A percentile compares a stretch with the other conserved stretches of the same genome.
Evolutionary conservation across 2,329 filamentous ascomycete species (phyloP).

Genomic region (Aspergillaceae sp.): DNA sequence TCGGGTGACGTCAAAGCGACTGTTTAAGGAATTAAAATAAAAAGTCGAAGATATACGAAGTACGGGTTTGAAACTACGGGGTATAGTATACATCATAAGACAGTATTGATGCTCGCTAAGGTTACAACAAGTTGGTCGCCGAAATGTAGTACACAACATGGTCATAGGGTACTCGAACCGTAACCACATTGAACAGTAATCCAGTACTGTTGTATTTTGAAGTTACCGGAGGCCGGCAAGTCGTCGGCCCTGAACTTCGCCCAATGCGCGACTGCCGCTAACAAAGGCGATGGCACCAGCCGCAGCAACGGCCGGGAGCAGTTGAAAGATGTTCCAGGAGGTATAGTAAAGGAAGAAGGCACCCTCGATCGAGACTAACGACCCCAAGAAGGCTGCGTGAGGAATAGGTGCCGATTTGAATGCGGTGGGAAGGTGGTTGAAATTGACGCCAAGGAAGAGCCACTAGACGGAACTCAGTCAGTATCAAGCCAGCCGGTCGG

Average conservation of each 20-base stretch:
- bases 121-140: no score
- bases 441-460: conserved; percentile 72
- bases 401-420: conserved; percentile 67
- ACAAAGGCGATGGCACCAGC: conserved; percentile 67
- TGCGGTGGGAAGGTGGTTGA: conserved; percentile 67
- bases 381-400: conserved; percentile 77
- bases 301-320: conserved; percentile 61
- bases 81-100: no score
- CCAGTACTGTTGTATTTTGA: conserved; percentile 3
- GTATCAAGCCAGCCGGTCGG: background rate
- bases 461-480: conserved; percentile 48
- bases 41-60: no score
- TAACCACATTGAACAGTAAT: background rate
- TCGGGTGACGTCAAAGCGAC: conserved; percentile 12
- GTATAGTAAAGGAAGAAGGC: conserved; percentile 94
- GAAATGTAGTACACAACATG: background rate
- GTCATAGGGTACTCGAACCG: background rate
- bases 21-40: no score
- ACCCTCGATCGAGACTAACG: conserved; percentile 76
- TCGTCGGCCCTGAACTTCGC: conserved; percentile 83
- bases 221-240: conserved; percentile 59
- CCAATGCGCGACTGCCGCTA: conserved; percentile 80
- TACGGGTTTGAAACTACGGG: no score
- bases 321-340: conserved; percentile 85
- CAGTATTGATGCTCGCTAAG: no score